Percentiles rank a stretch among this genome's conserved stretches.
Conservation (phyloP, 768 basidiomycete genomes). For the Hypsizygus marmoreus region DNA sequence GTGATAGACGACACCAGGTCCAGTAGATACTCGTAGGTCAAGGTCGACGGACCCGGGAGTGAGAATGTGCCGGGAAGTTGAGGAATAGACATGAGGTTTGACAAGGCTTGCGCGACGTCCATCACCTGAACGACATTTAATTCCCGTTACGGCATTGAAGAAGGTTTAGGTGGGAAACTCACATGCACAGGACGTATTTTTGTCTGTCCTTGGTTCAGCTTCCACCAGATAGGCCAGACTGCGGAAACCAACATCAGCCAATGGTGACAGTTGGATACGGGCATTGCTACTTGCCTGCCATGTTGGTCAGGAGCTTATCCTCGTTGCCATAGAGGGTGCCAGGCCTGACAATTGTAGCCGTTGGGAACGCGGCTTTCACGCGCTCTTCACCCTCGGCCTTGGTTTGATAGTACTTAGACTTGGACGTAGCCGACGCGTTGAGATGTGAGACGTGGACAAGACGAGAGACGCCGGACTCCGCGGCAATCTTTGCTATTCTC, state of each 20-base stretch:
- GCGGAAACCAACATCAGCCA: constrained; percentile 14
- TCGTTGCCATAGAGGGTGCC: constrained; percentile 90
- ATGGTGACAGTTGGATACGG: constrained; percentile 11
- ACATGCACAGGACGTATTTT: constrained; percentile 91
- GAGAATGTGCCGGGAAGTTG: constrained; percentile 68
- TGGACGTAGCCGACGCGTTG: constrained; percentile 79
- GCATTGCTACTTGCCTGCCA: constrained; percentile 66
- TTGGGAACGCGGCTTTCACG: constrained; percentile 81
- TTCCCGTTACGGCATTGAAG: constrained; percentile 18
- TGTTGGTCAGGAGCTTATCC: constrained; percentile 90
- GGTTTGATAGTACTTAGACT: constrained; percentile 82
- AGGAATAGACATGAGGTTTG: constrained; percentile 69
- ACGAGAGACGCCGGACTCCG: constrained; percentile 75
- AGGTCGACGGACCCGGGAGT: constrained; percentile 86
- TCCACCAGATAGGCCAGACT: constrained; percentile 95
- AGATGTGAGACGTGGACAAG: constrained; percentile 95
- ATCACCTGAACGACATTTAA: constrained; percentile 58
- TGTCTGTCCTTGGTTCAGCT: constrained; percentile 86
- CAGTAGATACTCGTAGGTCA: constrained; percentile 80
- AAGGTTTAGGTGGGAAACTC: constrained; percentile 32
- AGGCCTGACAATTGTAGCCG: constrained; percentile 88
- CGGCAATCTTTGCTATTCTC: constrained; percentile 82
- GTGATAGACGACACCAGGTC: constrained; percentile 81
- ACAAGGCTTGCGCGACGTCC: constrained; percentile 91
- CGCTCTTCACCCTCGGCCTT: constrained; percentile 90